These are phyloP conservation scores for Mesostigma viride DNA, from an alignment of 139 green algal genomes.

Conservation along the genomic window DNA sequence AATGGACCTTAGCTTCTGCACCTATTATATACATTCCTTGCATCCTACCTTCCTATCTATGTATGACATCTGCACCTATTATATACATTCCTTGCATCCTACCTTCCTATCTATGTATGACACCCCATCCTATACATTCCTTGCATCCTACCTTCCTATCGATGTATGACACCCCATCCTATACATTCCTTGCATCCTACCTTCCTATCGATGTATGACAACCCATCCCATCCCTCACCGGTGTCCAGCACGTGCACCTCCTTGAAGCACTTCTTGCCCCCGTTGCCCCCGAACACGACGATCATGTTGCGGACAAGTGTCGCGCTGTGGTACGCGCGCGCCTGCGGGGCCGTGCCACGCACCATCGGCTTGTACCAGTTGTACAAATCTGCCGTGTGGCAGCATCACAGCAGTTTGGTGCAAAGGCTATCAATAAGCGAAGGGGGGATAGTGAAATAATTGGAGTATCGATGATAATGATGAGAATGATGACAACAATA, in stretches of 20 bases:
- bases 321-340: neutral
- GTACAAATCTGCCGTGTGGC: neutral
- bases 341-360: neutral
- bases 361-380: neutral
- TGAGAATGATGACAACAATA: no score
- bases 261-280: neutral
- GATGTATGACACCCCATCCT: neutral
- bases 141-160: neutral
- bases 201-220: neutral
- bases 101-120: neutral
- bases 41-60: neutral
- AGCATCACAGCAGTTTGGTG: no score
- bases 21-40: no score
- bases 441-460: no score
- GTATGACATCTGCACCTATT: neutral
- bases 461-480: no score
- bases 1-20: no score
- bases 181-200: neutral
- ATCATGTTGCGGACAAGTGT: neutral
- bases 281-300: neutral
- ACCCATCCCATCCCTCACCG: neutral
- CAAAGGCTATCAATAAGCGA: no score
- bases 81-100: neutral
- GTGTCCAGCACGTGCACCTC: neutral
- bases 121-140: neutral